Conservation (phyloP, 192 early-diverging fungal genomes). For the Rhizophagus clarus region DNA sequence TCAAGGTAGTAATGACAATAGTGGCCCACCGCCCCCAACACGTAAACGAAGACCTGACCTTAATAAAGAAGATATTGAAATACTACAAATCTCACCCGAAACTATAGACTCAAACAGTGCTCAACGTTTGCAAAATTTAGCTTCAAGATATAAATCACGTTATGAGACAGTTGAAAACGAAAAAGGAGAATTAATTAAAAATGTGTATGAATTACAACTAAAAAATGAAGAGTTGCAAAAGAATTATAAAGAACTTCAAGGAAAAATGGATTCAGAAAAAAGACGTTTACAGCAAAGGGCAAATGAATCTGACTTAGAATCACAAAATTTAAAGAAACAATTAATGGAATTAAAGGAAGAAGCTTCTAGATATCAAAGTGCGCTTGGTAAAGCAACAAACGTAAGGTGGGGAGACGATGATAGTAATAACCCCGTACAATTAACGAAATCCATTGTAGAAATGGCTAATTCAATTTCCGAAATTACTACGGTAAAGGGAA, state of each 20-base stretch:
- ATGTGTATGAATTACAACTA: not conserved
- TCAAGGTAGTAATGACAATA: not conserved
- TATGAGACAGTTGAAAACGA: not conserved
- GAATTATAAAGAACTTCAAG: not conserved
- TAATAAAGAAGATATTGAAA: not conserved
- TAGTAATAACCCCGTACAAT: slow-evolving; percentile 11
- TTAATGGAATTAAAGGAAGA: slow-evolving; percentile 9
- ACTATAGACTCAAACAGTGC: not conserved
- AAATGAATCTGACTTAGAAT: not conserved
- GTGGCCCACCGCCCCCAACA: not conserved
- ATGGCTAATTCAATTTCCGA: not conserved
- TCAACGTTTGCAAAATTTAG: not conserved
- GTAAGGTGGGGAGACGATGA: slow-evolving; percentile 23
- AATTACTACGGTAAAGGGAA: slow-evolving; percentile 16
- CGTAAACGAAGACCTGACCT: not conserved
- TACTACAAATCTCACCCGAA: not conserved
- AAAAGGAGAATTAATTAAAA: slow-evolving; percentile 14
- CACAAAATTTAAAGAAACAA: slow-evolving; percentile 13
- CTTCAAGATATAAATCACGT: not conserved
- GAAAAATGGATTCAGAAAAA: not conserved
- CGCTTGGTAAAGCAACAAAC: slow-evolving; percentile 25
- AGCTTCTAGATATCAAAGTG: slow-evolving; percentile 20
- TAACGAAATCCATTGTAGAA: slow-evolving; percentile 12
- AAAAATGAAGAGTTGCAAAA: not conserved
- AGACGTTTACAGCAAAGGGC: not conserved